Base-by-base conservation (phyloP, 768 basidiomycete species). In the Lactifluus pinguis region DNA sequence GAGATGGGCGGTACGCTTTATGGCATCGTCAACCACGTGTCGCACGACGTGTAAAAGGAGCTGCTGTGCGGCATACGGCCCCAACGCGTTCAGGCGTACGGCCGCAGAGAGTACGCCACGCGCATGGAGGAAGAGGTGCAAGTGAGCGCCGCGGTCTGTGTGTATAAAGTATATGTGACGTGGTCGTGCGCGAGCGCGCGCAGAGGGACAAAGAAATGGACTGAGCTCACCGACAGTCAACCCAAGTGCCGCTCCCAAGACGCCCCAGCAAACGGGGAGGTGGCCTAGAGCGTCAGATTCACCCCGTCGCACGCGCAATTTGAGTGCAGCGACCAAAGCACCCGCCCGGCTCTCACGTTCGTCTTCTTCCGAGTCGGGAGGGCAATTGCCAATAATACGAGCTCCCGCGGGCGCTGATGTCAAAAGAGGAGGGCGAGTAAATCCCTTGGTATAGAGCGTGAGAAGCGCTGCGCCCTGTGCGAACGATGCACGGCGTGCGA, bases 381-480 rank as follows among this genome's bases (percentile, higher is more conserved):
- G 14, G 9, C 8, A 30, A 21, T 3, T n/a, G n/a, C n/a, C n/a
- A n/a, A n/a, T n/a, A n/a, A n/a, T 64, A 62, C 25, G 25, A 25
- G 49, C 63, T 63, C 63, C 25, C 45, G 64, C 69, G 25, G 25
- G 25, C 47, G 70, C 53, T 63, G 68, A 41, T 58, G 51, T 51
- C 70, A 59, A 55, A 69, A 73, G 53, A 30, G 78, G 62, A 10
- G 91, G 83, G 36, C 73, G 73, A 4, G 87, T 80, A 69, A 98
- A 86, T 0, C 91, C 89, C 68, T 86, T 90, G 17, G 87, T 77
- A 72, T 87, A 95, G 4, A 98, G 79, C 1, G 93, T 92, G 36
- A 99, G 81, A 47, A 98, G 81, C 5, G 95, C 95, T 13, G 91
- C 85, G 4, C 97, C 97, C 71, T 99, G 97, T 6, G 94, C 80